Conservation (phyloP, 768 basidiomycete genomes). For the Collybia mongolica region DNA sequence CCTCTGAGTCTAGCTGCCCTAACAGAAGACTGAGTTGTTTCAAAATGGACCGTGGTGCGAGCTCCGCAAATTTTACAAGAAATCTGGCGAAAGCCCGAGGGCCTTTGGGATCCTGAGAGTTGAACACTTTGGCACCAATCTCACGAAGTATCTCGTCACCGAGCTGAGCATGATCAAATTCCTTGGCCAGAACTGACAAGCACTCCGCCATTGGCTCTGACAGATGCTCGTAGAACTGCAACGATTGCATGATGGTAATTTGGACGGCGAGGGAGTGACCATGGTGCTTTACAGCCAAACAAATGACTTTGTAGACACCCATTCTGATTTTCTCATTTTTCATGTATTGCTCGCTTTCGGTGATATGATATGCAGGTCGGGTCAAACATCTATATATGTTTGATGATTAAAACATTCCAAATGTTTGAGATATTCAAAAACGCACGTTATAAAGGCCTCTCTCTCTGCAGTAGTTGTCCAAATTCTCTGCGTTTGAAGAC, state of each 20-base stretch:
- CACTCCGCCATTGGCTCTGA: slow-evolving; percentile 94
- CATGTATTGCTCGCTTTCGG: slow-evolving; percentile 87
- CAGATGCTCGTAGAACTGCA: slow-evolving; percentile 94
- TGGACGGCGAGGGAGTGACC: slow-evolving; percentile 82
- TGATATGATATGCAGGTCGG: slow-evolving; percentile 82
- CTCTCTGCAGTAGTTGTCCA: slow-evolving; percentile 88
- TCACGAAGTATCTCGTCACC: slow-evolving; percentile 92
- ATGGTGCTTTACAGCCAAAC: slow-evolving; percentile 89
- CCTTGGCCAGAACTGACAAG: slow-evolving; percentile 71
- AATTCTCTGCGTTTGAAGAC: slow-evolving; percentile 68
- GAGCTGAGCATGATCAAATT: slow-evolving; percentile 87
- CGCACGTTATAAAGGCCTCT: slow-evolving; percentile 84
- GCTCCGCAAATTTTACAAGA: slow-evolving; percentile 76
- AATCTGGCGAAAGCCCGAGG: slow-evolving; percentile 86
- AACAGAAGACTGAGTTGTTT: slow-evolving; percentile 89
- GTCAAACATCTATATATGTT: slow-evolving; percentile 70
- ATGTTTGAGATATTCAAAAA: slow-evolving; percentile 9
- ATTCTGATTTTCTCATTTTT: slow-evolving; percentile 69
- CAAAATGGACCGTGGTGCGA: slow-evolving; percentile 74
- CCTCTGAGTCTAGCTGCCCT: slow-evolving; percentile 90
- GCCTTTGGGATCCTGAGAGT: slow-evolving; percentile 80
- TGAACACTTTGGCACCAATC: slow-evolving; percentile 77
- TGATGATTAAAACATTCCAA: slow-evolving; percentile 6
- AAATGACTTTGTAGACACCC: slow-evolving; percentile 86
- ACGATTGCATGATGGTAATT: slow-evolving; percentile 84